Evolutionary conservation across 1,284 basidiomycete species (phyloP).

Genomic region (Sanghuangporus sanghuang): DNA sequence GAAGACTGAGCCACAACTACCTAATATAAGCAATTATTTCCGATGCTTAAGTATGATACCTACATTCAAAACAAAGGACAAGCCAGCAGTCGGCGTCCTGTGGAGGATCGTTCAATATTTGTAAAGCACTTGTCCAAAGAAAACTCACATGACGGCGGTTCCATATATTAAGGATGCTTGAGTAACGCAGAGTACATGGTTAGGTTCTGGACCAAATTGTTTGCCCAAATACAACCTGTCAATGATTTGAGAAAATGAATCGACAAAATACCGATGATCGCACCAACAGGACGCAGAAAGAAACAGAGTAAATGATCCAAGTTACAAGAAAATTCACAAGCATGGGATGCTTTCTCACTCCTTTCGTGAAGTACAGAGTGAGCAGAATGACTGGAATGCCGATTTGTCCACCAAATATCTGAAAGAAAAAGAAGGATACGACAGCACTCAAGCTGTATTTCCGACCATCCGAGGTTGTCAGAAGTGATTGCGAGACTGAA

Average conservation of each 20-base stretch:
- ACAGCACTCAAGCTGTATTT: background rate
- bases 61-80: slow-evolving; percentile 11
- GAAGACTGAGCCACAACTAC: slow-evolving; percentile 11
- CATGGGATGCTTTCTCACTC: slow-evolving; percentile 7
- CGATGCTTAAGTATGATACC: too few species aligned
- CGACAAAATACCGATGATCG: too few species aligned
- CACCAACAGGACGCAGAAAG: too few species aligned
- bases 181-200: background rate
- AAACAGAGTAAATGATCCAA: slow-evolving; percentile 15
- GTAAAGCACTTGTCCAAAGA: too few species aligned
- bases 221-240: slow-evolving; percentile 12
- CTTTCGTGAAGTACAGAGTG: background rate
- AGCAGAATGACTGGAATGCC: slow-evolving; percentile 11
- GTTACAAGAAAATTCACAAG: slow-evolving; percentile 15
- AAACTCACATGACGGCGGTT: slow-evolving; percentile 13
- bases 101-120: too few species aligned
- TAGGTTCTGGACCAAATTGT: slow-evolving; percentile 14
- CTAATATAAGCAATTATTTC: too few species aligned
- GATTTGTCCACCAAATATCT: slow-evolving; percentile 15
- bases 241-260: too few species aligned
- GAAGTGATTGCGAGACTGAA: background rate
- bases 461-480: background rate
- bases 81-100: slow-evolving; percentile 11
- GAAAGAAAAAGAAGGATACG: slow-evolving; percentile 15
- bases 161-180: slow-evolving; percentile 16